Evolutionary conservation across 2,329 filamentous ascomycete species (phyloP).

Genomic region (Daldinia eschscholtzii): DNA sequence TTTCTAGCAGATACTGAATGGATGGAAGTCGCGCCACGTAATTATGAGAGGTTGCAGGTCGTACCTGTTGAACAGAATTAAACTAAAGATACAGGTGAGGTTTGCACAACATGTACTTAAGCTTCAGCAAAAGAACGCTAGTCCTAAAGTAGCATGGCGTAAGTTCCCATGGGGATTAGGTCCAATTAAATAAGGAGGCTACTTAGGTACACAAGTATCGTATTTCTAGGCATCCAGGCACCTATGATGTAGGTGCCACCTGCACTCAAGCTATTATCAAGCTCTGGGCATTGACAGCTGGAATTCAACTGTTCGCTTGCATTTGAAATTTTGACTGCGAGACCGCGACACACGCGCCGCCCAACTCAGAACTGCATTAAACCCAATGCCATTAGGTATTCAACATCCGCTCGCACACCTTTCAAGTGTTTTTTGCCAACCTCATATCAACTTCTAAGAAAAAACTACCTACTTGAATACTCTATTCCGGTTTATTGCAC

Average conservation of each 20-base stretch:
- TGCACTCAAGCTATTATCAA: constrained; percentile 4
- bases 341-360: constrained; percentile 44
- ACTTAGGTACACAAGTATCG: neutral
- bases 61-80: constrained; percentile 28
- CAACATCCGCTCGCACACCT: constrained; percentile 11
- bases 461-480: neutral
- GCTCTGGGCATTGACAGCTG: constrained; percentile 28
- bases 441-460: neutral
- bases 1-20: constrained; percentile 5
- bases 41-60: constrained; percentile 14
- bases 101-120: constrained; percentile 25
- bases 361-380: constrained; percentile 36
- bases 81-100: constrained; percentile 20
- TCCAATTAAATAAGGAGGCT: constrained; percentile 8
- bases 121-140: constrained; percentile 3
- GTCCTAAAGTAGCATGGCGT: constrained; percentile 13
- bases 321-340: constrained; percentile 30
- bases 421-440: constrained; percentile 1
- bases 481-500: neutral
- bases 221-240: constrained; percentile 4
- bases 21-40: constrained; percentile 27
- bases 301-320: constrained; percentile 30
- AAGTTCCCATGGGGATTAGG: neutral
- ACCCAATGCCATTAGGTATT: constrained; percentile 41
- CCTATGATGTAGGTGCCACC: constrained; percentile 13